Evolutionary conservation across 2,329 filamentous ascomycete species (phyloP).

Genomic region (Colletotrichum viniferum): DNA sequence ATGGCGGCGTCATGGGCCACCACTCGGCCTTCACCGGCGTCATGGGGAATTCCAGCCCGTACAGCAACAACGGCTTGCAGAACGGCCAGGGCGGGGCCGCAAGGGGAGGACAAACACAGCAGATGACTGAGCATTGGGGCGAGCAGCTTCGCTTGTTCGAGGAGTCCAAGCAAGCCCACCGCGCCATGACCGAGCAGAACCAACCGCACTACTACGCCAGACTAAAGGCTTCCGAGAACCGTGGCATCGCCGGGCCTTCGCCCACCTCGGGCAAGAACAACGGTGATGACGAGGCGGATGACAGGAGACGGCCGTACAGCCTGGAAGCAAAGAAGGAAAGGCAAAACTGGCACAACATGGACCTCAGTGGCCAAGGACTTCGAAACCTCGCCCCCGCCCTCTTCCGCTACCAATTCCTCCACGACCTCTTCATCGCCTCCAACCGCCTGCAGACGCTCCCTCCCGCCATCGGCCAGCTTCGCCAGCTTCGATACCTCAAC

Average conservation of each 20-base stretch:
- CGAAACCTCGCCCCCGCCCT: conserved; percentile 79
- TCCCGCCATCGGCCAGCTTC: conserved; percentile 78
- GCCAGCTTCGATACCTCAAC: conserved; percentile 83
- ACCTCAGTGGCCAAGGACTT: conserved; percentile 94
- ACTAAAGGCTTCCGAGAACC: conserved; percentile 72
- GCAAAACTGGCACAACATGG: conserved; percentile 91
- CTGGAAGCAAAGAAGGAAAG: conserved; percentile 69
- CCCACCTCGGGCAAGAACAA: conserved; percentile 52
- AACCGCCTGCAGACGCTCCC: conserved; percentile 89
- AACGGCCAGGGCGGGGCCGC: conserved; percentile 59
- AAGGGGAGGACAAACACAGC: conserved; percentile 55
- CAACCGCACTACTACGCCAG: conserved; percentile 75
- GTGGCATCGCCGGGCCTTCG: conserved; percentile 64
- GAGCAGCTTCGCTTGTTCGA: conserved; percentile 84
- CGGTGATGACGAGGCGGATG: conserved; percentile 58
- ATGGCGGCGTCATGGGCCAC: conserved; percentile 58
- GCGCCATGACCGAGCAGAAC: conserved; percentile 71
- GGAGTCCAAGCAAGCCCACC: conserved; percentile 74
- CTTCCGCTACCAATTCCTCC: conserved; percentile 88
- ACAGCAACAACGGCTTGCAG: conserved; percentile 57
- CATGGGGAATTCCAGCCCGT: conserved; percentile 68
- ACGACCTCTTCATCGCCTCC: conserved; percentile 90
- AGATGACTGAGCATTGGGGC: conserved; percentile 77
- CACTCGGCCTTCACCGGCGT: conserved; percentile 68
- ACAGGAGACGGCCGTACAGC: conserved; percentile 66